Evolutionary conservation across 129 eudicot genomes (phyloP), one percentile per base, ranked within the genome.

Genomic region (Centaurea solstitialis): DNA sequence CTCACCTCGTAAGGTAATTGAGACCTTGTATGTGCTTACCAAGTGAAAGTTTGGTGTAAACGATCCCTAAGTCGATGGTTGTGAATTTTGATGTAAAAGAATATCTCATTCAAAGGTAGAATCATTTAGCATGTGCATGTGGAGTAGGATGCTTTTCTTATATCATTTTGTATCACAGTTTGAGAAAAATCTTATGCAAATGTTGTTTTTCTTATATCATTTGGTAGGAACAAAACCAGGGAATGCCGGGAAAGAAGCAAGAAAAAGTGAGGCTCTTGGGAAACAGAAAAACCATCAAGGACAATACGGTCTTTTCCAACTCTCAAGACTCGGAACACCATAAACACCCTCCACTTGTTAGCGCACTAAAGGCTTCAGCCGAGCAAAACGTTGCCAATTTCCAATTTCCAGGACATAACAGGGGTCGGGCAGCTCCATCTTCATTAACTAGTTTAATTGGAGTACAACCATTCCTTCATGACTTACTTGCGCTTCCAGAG

Each of bases 321-420:
- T 64, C 75, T 65, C 77, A 79, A 38, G 75, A 43, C 61, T 53
- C 47, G 65, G 68, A 72, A 3, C 21, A 68, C 26, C 38, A 70
- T 24, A 72, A 24, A 20, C 79, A 62, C 62, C 93, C 96, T 68
- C 96, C 98, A 20, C 86, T 93, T 0, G 96, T 93, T 45, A 57
- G 79, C 65, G 94, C 98, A 30, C 72, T 93, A 76, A 91, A 89
- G 85, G 86, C 87, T 80, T 89, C 96, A 72, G 93, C 92, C 7
- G 80, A 86, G 37, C 85, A 84, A 84, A 86, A 89, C 33, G 86
- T 89, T 5, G 94, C 94, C 33, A 87, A 92, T 71, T 93, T 93
- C 79, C 98, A 93, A 77, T 93, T 93, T 76, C 98, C 96, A 0
- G 98, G 96, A 21, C 98, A 93, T 75, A 91, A 93, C 77, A 76